Evolutionary conservation across 2,329 filamentous ascomycete species (phyloP).

Genomic region (Fusarium xylarioides): DNA sequence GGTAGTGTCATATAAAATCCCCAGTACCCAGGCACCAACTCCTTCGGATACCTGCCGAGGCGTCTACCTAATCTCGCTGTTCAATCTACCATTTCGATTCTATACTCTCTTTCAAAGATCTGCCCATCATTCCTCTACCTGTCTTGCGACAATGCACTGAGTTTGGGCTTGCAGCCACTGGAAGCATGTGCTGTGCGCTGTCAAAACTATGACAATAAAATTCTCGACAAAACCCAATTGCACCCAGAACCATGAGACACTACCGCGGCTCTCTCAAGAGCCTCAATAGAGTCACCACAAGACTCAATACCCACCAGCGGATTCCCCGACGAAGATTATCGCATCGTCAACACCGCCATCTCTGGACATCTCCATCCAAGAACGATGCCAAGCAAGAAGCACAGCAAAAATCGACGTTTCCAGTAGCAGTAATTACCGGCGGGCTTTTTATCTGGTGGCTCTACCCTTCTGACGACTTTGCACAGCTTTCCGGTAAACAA

Average conservation of each 20-base stretch:
- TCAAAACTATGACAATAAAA: slow-evolving; percentile 20
- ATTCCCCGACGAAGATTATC: slow-evolving; percentile 27
- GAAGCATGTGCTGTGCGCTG: slow-evolving; percentile 32
- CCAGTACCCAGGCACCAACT: not conserved
- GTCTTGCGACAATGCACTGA: slow-evolving; percentile 19
- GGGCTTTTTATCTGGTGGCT: slow-evolving; percentile 55
- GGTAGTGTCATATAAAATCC: slow-evolving; percentile 20
- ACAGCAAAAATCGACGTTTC: slow-evolving; percentile 40
- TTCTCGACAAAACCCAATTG: slow-evolving; percentile 14
- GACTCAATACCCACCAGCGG: slow-evolving; percentile 24
- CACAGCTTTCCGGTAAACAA: slow-evolving; percentile 44
- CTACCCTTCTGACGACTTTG: slow-evolving; percentile 56
- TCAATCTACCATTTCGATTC: not conserved
- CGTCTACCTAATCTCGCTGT: not conserved
- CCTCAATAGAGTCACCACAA: slow-evolving; percentile 28
- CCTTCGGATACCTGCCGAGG: not conserved
- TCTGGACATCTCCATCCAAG: slow-evolving; percentile 30
- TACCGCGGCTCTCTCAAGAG: slow-evolving; percentile 36
- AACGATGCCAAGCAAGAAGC: slow-evolving; percentile 33
- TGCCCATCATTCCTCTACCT: not conserved
- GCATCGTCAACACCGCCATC: slow-evolving; percentile 27
- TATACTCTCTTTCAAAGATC: slow-evolving; percentile 8
- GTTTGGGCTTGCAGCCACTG: slow-evolving; percentile 15
- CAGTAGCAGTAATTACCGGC: slow-evolving; percentile 47
- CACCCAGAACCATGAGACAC: slow-evolving; percentile 32